Conservation (phyloP, 345 rosid genomes). For the Melaleuca alternifolia region DNA sequence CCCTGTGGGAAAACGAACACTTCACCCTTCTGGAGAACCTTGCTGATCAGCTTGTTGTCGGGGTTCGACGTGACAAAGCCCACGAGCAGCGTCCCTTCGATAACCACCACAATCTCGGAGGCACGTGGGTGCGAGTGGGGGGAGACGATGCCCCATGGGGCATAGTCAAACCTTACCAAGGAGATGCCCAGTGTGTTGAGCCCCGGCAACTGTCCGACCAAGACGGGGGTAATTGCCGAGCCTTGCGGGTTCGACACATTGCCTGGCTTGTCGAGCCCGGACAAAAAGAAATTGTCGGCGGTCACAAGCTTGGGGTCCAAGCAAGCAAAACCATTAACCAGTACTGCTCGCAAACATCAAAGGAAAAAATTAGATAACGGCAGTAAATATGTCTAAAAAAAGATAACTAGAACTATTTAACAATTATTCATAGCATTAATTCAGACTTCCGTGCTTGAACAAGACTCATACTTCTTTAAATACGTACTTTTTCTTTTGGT, state of each 20-base stretch:
- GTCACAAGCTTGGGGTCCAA: not conserved
- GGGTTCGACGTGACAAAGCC: constrained; percentile 21
- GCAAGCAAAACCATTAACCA: constrained; percentile 8
- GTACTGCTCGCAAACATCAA: not conserved
- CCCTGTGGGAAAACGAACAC: constrained; percentile 13
- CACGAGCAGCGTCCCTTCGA: constrained; percentile 7
- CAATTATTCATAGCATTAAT: not conserved
- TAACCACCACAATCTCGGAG: constrained; percentile 6
- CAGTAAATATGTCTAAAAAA: not conserved
- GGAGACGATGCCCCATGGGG: not conserved
- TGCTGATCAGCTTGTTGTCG: constrained; percentile 7
- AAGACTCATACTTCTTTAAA: not conserved
- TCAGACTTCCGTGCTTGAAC: not conserved
- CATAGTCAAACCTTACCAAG: constrained; percentile 7
- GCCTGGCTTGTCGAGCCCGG: not conserved
- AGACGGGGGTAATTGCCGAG: not conserved
- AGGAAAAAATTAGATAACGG: not conserved
- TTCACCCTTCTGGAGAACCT: constrained; percentile 12
- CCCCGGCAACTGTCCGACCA: constrained; percentile 1
- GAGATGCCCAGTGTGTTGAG: constrained; percentile 17
- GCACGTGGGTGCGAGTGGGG: constrained; percentile 12
- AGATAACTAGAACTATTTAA: not conserved
- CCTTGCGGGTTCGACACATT: not conserved
- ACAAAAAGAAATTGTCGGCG: constrained; percentile 2
- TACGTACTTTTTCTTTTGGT: not conserved